Conservation (phyloP, 2,329 filamentous ascomycete genomes). For the Scedosporium apiospermum region DNA sequence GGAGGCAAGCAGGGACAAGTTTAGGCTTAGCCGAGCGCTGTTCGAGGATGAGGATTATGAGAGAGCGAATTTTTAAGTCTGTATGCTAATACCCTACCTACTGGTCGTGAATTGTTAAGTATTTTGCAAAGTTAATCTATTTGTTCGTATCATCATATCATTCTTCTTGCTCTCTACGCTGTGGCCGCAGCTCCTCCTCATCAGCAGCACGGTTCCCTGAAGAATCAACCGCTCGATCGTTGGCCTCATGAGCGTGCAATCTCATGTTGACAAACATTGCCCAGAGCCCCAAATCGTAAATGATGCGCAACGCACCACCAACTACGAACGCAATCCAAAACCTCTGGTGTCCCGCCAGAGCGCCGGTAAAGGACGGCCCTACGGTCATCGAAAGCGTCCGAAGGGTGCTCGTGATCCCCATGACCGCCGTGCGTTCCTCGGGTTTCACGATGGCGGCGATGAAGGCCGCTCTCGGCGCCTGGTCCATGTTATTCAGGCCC, state of each 20-base stretch:
- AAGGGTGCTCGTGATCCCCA: constrained; percentile 56
- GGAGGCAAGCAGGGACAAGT: too few relatives aligned
- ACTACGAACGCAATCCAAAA: constrained; percentile 56
- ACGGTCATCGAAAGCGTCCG: constrained; percentile 48
- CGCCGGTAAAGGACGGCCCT: constrained; percentile 45
- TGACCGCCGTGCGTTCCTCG: constrained; percentile 58
- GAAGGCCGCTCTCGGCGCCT: constrained; percentile 55
- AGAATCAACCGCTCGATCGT: not conserved
- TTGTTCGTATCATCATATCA: too few relatives aligned
- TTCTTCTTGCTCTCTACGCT: too few relatives aligned
- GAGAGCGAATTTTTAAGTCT: too few relatives aligned
- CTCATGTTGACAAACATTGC: constrained; percentile 50
- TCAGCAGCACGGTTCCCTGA: not conserved
- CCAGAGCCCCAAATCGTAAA: constrained; percentile 50
- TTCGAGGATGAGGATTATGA: too few relatives aligned
- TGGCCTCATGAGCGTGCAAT: constrained; percentile 32
- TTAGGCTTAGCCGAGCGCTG: too few relatives aligned
- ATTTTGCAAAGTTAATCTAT: too few relatives aligned
- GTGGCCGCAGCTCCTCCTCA: not conserved
- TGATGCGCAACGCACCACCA: constrained; percentile 41
- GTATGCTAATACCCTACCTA: too few relatives aligned
- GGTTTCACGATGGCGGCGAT: constrained; percentile 57
- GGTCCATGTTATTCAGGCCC: constrained; percentile 60
- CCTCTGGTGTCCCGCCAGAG: constrained; percentile 38
- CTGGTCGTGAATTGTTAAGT: too few relatives aligned